phyloP scores from a whole-genome alignment of 768 basidiomycete genomes.

The Phanerochaete sordida region DNA sequence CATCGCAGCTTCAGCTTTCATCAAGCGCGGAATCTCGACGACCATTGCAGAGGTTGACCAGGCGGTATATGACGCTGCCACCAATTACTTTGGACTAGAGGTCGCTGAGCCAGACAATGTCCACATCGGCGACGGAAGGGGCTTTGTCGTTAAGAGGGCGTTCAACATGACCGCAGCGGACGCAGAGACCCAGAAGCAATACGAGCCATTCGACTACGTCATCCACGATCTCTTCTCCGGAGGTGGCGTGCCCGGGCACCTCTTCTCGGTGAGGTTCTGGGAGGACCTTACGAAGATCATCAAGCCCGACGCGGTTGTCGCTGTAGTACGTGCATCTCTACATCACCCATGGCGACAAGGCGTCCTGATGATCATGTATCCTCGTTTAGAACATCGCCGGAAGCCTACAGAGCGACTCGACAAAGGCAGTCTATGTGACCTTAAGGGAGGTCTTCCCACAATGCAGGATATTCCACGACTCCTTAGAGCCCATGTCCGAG shows the following conservation, averaged over 20 bases:
- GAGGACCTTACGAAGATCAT: conserved; percentile 59
- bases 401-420: conserved; percentile 54
- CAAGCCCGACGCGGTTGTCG: conserved; percentile 69
- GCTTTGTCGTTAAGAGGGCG: conserved; percentile 42
- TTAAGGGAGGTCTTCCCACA: conserved; percentile 65
- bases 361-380: neutral
- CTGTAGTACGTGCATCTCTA: conserved; percentile 54
- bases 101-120: conserved; percentile 56
- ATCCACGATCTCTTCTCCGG: conserved; percentile 95
- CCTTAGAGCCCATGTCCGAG: conserved; percentile 38
- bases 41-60: conserved; percentile 95
- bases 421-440: conserved; percentile 66
- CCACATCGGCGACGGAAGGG: conserved; percentile 74
- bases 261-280: conserved; percentile 89
- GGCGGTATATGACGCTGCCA: conserved; percentile 81
- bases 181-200: conserved; percentile 13
- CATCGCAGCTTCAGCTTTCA: conserved; percentile 73
- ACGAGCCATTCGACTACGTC: conserved; percentile 55
- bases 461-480: conserved; percentile 85
- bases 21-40: conserved; percentile 61
- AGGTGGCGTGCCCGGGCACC: conserved; percentile 81
- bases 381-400: conserved; percentile 77
- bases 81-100: conserved; percentile 74
- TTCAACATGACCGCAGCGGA: conserved; percentile 20
- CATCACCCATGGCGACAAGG: neutral